Evolutionary conservation across 768 basidiomycete genomes (phyloP), one percentile per base, ranked within the genome.

Genomic region (Termitomyces sp.): DNA sequence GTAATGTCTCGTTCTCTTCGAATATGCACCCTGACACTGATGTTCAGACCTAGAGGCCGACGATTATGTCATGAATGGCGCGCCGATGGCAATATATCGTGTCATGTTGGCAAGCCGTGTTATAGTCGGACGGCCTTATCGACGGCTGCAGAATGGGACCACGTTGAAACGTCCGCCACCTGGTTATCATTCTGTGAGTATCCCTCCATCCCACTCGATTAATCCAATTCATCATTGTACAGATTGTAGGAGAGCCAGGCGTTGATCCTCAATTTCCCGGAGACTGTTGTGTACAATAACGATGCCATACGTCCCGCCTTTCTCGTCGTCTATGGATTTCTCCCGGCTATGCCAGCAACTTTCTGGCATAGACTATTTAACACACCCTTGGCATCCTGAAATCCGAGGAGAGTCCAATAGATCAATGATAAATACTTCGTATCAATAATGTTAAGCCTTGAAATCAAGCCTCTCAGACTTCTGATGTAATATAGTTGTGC

Each of bases 301-400:
- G 83, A 85, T 58, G 84, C 85, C 28, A 79, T 85, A 60, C 78
- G 83, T 8, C 85, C 85, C 17, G 82, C 82, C 0, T 87, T 79
- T 67, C 71, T 87, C 54, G 66, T 87, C n/a, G 77, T 85, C 19
- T 87, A 86, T 60, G 82, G 79, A 17, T 66, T 74, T 32, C 57
- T 58, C 34, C 65, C 71, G 10, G 60, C 64, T 45, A 58, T 30
- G 53, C 60, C 51, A 47, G 54, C 19, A 61, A 65, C 67, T 55
- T 46, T 76, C 9, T 70, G 67, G 26, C 56, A 68, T 32, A 58
- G 64, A 12, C 64, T 80, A 30, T 82, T 80, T 61, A 76, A 73
- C 50, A 80, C 77, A 8, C 78, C 80, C 11, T 45, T 82, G 51
- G 75, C 74, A 30, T 66, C 72, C 26, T 80, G 62, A 74, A 17